These are phyloP conservation scores for Haplosporangium sp. DNA, from an alignment of 371 early-diverging fungal genomes.

Conservation along the genomic window DNA sequence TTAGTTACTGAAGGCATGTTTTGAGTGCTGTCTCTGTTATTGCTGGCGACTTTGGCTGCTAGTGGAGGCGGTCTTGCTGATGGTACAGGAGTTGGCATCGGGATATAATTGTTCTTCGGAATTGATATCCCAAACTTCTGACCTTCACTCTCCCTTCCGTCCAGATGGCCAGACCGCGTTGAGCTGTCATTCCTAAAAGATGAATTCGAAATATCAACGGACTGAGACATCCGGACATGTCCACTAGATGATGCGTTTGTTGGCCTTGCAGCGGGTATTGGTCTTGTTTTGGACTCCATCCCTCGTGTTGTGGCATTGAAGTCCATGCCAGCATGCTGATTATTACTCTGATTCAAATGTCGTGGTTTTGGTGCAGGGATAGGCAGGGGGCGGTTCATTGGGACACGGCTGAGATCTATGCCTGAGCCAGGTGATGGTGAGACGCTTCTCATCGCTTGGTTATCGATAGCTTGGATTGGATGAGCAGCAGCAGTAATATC, in stretches of 20 bases:
- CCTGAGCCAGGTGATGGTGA: slow-evolving; percentile 12
- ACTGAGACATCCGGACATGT: slow-evolving; percentile 10
- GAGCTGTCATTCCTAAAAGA: slow-evolving; percentile 5
- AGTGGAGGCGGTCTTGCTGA: slow-evolving; percentile 20
- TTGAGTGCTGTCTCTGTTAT: neutral
- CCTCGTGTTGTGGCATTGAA: neutral
- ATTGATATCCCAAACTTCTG: neutral
- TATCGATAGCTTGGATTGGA: slow-evolving; percentile 15
- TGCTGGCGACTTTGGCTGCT: neutral
- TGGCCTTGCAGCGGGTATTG: slow-evolving; percentile 9
- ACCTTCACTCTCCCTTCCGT: neutral
- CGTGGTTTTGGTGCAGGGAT: slow-evolving; percentile 45
- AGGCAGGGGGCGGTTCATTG: slow-evolving; percentile 44
- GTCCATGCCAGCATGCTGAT: neutral
- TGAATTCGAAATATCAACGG: slow-evolving; percentile 4
- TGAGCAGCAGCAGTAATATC: neutral
- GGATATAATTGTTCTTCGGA: slow-evolving; percentile 26
- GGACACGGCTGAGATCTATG: slow-evolving; percentile 33
- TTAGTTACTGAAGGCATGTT: neutral
- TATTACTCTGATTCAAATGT: slow-evolving; percentile 13
- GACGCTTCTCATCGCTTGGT: neutral
- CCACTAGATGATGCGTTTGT: slow-evolving; percentile 13
- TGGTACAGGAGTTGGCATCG: slow-evolving; percentile 23
- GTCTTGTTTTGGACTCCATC: neutral
- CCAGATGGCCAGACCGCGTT: slow-evolving; percentile 22